Base-by-base conservation (phyloP, 768 basidiomycete species). In the Lanmaoa rubissima region DNA sequence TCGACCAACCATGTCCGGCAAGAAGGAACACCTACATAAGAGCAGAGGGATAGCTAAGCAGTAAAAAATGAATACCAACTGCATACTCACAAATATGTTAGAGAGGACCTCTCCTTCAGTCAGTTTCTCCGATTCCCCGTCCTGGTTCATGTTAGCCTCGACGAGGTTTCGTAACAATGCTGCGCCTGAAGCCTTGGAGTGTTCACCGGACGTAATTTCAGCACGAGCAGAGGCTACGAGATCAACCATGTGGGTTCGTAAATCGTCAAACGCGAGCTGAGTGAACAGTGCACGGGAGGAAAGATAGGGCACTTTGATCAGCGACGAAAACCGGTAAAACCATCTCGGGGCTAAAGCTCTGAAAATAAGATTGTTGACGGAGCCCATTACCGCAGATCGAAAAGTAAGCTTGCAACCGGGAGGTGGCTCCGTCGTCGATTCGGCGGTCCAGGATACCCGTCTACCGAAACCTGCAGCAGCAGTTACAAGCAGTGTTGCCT, bases 71-170 rank as follows among this genome's bases (percentile, higher is more conserved):
- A 6, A 34, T 40, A 12, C 4, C 28, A 44, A 40, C 3, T 34
- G 38, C 12, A 6, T 17, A 67, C 77, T 59, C 61, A 80, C 80
- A 60, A 79, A 82, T 51, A 77, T 75, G 57, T 82, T 73, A 5
- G 79, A 81, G 7, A 81, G 59, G 16, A 82, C 53, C 51, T 82
- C 80, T 14, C 69, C 76, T 38, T 82, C 79, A 2, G 74, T 75
- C 32, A 82, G 51, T 54, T 57, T 70, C 53, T 73, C 60, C 11
- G 57, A 63, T 2, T 57, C 54, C 12, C 65, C 67, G 2, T 73
- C 73, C 50, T 74, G 68, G 7, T 63, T 59, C 72, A 79, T 77
- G 61, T 79, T 82, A 0, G 81, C 79, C 55, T 76, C 72, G 7
- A 82, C 78, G 26, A 82, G 62, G 55, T 78, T 79, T 21, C 72